Conservation (phyloP, 2,329 filamentous ascomycete species). For the Aspergillus arachidicola region DNA sequence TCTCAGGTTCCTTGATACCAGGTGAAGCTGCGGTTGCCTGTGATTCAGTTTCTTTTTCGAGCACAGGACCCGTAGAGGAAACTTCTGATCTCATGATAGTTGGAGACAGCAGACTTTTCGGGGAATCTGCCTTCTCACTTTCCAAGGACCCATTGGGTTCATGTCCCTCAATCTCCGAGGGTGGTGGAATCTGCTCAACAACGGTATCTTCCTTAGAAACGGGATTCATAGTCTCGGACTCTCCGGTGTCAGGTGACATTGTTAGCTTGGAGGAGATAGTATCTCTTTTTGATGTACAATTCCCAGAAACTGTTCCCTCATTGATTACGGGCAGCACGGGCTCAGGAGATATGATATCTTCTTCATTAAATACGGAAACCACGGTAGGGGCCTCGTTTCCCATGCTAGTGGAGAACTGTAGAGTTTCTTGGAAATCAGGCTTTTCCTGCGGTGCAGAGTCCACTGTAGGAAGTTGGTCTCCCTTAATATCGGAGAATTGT, state of each 20-base stretch:
- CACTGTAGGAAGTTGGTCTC: background rate
- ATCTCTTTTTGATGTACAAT: background rate
- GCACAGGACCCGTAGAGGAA: background rate
- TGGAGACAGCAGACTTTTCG: background rate
- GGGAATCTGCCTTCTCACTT: background rate
- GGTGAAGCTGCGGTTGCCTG: background rate
- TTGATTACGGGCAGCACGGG: too few species aligned
- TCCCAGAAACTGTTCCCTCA: background rate
- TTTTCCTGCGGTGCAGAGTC: background rate
- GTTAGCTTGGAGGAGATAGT: slow-evolving; percentile 10
- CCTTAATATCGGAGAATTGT: background rate
- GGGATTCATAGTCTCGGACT: background rate
- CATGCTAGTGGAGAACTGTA: background rate
- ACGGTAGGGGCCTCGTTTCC: background rate
- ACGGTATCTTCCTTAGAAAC: background rate
- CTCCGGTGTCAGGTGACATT: slow-evolving; percentile 6
- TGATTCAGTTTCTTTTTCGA: background rate
- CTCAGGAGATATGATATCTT: background rate
- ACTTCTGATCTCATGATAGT: slow-evolving; percentile 7
- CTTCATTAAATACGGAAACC: background rate
- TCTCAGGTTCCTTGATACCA: background rate
- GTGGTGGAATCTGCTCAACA: background rate
- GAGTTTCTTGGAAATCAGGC: background rate
- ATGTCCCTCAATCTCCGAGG: background rate
- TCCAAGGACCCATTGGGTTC: background rate